These are phyloP conservation scores for Suhomyces emberorum DNA, from an alignment of 805 yeast genomes.

Conservation along the genomic window DNA sequence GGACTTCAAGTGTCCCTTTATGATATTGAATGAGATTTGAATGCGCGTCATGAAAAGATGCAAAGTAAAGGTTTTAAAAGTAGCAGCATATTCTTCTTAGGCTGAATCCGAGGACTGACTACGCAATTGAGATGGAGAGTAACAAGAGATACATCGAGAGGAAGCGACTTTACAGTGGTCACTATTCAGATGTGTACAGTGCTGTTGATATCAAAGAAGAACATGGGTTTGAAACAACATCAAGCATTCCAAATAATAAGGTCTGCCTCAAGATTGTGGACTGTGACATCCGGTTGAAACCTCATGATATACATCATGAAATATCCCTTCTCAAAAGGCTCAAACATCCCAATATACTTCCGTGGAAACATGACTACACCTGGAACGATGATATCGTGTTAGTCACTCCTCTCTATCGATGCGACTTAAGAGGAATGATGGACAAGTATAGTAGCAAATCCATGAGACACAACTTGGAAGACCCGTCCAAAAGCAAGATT, in stretches of 20 bases:
- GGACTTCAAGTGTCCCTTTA: too few species aligned
- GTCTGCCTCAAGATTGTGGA: constrained; percentile 35
- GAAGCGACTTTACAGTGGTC: constrained; percentile 29
- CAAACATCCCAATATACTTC: constrained; percentile 14
- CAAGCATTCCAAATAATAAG: not conserved
- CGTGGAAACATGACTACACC: constrained; percentile 18
- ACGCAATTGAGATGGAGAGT: too few species aligned
- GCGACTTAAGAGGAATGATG: constrained; percentile 24
- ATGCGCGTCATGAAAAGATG: too few species aligned
- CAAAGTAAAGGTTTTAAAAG: too few species aligned
- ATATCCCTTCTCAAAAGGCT: constrained; percentile 23
- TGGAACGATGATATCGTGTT: constrained; percentile 31
- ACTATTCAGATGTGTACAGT: constrained; percentile 30
- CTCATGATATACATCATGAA: constrained; percentile 36
- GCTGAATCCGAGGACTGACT: too few species aligned
- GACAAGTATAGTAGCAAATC: constrained; percentile 16
- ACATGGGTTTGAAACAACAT: not conserved
- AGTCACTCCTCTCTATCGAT: constrained; percentile 30
- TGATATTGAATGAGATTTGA: too few species aligned
- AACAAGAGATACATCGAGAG: constrained; percentile 15
- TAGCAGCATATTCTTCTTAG: too few species aligned
- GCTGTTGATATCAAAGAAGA: constrained; percentile 13
- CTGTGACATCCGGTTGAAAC: constrained; percentile 31
- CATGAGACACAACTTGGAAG: constrained; percentile 23
- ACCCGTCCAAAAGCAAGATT: constrained; percentile 6